These are phyloP conservation scores for Fusarium xylarioides DNA, from an alignment of 2,329 filamentous ascomycete species.

Conservation along the genomic window DNA sequence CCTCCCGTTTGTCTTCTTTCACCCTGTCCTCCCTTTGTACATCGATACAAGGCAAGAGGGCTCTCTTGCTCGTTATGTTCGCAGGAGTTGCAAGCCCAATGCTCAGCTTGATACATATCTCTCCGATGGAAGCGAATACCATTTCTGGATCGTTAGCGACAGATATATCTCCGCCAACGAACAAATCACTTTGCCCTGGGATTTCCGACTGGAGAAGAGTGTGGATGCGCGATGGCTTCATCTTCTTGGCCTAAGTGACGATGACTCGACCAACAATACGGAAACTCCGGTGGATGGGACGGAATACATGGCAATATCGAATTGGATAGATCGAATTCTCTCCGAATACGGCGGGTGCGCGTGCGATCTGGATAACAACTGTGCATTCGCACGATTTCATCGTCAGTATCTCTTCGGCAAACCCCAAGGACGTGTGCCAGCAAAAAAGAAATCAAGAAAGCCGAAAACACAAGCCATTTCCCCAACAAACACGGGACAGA, in stretches of 20 bases:
- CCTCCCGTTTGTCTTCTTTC: slow-evolving; percentile 84
- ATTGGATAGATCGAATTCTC: slow-evolving; percentile 74
- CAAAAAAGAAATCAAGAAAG: slow-evolving; percentile 65
- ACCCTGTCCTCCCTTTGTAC: slow-evolving; percentile 86
- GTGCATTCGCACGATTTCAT: slow-evolving; percentile 71
- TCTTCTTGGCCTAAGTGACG: slow-evolving; percentile 69
- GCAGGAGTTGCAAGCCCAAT: slow-evolving; percentile 91
- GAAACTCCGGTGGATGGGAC: slow-evolving; percentile 66
- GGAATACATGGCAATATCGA: slow-evolving; percentile 68
- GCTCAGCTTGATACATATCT: slow-evolving; percentile 88
- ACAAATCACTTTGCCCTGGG: slow-evolving; percentile 73
- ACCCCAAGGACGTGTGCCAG: slow-evolving; percentile 50
- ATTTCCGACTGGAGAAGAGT: slow-evolving; percentile 69
- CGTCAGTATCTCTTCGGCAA: slow-evolving; percentile 62
- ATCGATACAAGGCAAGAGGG: slow-evolving; percentile 92
- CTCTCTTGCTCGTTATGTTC: slow-evolving; percentile 85
- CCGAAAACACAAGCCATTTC: slow-evolving; percentile 65
- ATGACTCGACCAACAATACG: slow-evolving; percentile 58
- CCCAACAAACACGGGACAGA: slow-evolving; percentile 69
- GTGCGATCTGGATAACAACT: slow-evolving; percentile 71
- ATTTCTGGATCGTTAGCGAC: slow-evolving; percentile 92
- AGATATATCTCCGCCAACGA: slow-evolving; percentile 73
- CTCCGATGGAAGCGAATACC: slow-evolving; percentile 79
- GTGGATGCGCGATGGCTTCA: slow-evolving; percentile 64
- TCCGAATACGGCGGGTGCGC: slow-evolving; percentile 84